A percentile compares a stretch with the other conserved stretches of the same genome.
Evolutionary conservation across 2,329 filamentous ascomycete genomes (phyloP).

Genomic region (Lizonia empirigonia): DNA sequence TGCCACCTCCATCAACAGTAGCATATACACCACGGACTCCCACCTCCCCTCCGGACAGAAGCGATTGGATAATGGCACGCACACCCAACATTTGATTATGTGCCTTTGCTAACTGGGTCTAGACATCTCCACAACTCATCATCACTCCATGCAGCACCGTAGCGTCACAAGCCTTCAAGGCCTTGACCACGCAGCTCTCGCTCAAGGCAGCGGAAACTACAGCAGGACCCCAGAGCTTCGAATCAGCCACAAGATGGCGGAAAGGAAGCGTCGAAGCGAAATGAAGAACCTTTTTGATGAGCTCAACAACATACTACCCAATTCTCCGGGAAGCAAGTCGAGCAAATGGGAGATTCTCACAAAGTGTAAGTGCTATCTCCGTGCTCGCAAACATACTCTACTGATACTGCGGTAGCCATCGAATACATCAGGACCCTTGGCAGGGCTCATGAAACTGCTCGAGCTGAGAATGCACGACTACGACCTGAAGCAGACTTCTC

Average conservation of each 20-base stretch:
- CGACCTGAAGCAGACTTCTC: slow-evolving; percentile 52
- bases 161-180: slow-evolving; percentile 70
- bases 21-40: slow-evolving; percentile 77
- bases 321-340: slow-evolving; percentile 81
- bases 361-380: slow-evolving; percentile 68
- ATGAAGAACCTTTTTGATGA: slow-evolving; percentile 90
- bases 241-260: slow-evolving; percentile 83
- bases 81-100: slow-evolving; percentile 13
- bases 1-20: slow-evolving; percentile 78
- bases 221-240: slow-evolving; percentile 81
- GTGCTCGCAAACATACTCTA: neutral
- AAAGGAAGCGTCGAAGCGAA: slow-evolving; percentile 81
- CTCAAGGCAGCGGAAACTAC: slow-evolving; percentile 72
- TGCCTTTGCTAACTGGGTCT: slow-evolving; percentile 29
- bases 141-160: slow-evolving; percentile 77
- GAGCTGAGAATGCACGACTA: slow-evolving; percentile 49
- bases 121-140: slow-evolving; percentile 62
- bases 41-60: slow-evolving; percentile 73
- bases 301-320: slow-evolving; percentile 76
- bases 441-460: slow-evolving; percentile 47
- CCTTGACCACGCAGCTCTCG: slow-evolving; percentile 59
- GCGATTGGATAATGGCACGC: slow-evolving; percentile 67
- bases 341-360: slow-evolving; percentile 90
- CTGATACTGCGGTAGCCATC: slow-evolving; percentile 49
- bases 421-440: slow-evolving; percentile 55